phyloP scores from a whole-genome alignment of 345 rosid species.

The Lenwebbia sp. region DNA sequence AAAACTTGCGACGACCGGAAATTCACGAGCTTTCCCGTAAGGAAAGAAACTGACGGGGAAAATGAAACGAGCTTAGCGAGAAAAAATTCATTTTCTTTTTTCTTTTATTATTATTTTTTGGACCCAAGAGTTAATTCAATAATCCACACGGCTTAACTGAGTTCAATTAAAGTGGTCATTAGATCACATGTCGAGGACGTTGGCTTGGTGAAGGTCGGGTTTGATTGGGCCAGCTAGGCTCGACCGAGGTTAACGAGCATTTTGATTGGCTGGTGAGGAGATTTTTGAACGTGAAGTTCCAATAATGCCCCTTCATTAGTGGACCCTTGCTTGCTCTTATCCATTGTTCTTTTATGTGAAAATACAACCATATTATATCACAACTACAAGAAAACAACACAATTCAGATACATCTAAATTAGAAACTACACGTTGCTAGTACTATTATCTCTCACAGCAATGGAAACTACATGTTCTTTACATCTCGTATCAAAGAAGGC shows the following conservation, averaged over 20 bases:
- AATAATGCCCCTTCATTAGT: not conserved
- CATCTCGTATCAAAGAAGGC: not conserved
- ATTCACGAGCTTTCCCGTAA: not conserved
- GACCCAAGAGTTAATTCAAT: not conserved
- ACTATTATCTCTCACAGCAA: not conserved
- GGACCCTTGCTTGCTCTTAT: no score
- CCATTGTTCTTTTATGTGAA: not conserved
- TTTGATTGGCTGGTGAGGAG: not conserved
- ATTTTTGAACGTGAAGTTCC: not conserved
- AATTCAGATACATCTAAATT: not conserved
- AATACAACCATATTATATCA: not conserved
- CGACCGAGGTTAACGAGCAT: no score
- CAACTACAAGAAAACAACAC: not conserved
- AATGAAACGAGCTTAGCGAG: not conserved
- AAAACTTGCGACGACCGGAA: not conserved
- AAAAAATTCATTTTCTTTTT: accelerated
- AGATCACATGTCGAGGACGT: not conserved
- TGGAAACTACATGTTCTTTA: not conserved
- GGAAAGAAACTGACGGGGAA: not conserved
- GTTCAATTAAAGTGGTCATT: not conserved
- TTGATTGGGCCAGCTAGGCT: not conserved
- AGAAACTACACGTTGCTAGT: not conserved
- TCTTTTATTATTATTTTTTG: not conserved
- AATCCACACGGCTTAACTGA: not conserved
- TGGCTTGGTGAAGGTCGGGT: not conserved